Conservation (phyloP, 192 early-diverging fungal species). For the Backusella psychrophila region DNA sequence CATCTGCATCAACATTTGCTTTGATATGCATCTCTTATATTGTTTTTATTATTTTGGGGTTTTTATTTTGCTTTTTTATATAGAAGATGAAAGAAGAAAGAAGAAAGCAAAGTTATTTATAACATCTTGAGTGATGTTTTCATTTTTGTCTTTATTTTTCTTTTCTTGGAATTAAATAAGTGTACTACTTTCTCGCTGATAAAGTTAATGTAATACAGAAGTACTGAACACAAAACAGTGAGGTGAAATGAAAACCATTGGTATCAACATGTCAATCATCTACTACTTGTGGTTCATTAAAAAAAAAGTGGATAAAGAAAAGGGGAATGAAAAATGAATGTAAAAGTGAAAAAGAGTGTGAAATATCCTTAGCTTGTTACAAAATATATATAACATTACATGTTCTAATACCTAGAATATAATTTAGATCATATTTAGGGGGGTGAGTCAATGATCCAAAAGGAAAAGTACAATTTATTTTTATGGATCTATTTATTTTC, state of each 20-base stretch:
- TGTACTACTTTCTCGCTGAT: neutral
- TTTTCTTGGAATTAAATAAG: neutral
- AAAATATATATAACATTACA: neutral
- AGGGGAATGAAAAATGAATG: neutral
- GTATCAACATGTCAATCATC: neutral
- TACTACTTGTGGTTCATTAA: neutral
- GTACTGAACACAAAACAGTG: neutral
- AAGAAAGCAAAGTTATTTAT: neutral
- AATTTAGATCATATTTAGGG: neutral
- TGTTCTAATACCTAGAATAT: neutral
- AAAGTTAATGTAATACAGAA: constrained; percentile 4
- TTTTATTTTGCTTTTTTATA: neutral
- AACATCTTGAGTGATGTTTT: neutral
- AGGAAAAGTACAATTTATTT: neutral
- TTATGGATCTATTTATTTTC: neutral
- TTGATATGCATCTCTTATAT: neutral
- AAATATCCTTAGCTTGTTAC: neutral
- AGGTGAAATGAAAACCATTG: neutral
- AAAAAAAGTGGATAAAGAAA: neutral
- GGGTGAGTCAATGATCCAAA: neutral
- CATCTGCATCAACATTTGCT: neutral
- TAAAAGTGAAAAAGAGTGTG: neutral
- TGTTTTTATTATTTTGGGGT: neutral
- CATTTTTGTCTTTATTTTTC: neutral
- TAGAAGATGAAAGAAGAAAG: neutral